Conservation (phyloP, 2,329 filamentous ascomycete genomes). For the Fusarium sp. region DNA sequence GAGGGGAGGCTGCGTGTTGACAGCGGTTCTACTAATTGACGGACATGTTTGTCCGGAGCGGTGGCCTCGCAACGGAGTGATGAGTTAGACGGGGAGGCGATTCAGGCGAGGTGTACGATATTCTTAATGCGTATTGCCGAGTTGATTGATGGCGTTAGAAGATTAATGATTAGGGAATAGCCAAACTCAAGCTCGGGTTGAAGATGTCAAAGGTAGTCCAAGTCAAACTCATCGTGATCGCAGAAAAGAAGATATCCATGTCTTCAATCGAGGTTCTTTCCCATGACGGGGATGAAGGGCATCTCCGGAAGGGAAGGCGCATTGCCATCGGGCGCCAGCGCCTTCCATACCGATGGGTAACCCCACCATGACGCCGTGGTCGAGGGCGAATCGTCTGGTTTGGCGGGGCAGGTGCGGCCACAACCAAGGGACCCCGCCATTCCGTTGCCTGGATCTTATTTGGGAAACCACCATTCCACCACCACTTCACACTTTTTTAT, state of each 20-base stretch:
- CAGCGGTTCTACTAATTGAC: slow-evolving; percentile 18
- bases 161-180: not conserved
- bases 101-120: slow-evolving; percentile 25
- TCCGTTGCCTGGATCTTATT: slow-evolving; percentile 15
- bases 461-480: slow-evolving; percentile 28
- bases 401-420: slow-evolving; percentile 42
- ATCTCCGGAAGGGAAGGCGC: not conserved
- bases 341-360: slow-evolving; percentile 14
- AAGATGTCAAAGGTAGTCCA: not conserved
- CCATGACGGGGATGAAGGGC: not conserved
- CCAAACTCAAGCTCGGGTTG: not conserved
- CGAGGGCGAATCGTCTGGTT: slow-evolving; percentile 33
- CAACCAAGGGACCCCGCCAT: slow-evolving; percentile 37
- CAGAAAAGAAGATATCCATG: not conserved
- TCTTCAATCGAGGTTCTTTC: not conserved
- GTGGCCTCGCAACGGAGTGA: slow-evolving; percentile 14
- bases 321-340: not conserved
- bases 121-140: slow-evolving; percentile 33
- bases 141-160: not conserved
- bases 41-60: slow-evolving; percentile 17
- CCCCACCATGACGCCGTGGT: slow-evolving; percentile 42
- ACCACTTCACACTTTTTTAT: slow-evolving; percentile 39
- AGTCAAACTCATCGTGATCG: not conserved
- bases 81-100: slow-evolving; percentile 24
- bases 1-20: slow-evolving; percentile 23